Conservation (phyloP, 2,329 filamentous ascomycete genomes). For the Seiridium unicorne region DNA sequence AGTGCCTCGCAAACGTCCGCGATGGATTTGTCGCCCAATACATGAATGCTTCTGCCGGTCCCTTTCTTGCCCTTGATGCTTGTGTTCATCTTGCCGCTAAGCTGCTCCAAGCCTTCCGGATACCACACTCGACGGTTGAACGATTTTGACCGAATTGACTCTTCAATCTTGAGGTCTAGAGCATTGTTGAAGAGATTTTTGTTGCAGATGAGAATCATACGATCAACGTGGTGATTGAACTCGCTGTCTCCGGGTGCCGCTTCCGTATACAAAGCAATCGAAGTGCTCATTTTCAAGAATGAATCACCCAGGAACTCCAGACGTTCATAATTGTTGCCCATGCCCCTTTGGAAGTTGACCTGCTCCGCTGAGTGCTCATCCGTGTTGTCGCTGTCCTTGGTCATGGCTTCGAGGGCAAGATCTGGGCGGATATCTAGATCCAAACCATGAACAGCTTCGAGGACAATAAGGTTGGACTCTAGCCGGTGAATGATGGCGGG, state of each 20-base stretch:
- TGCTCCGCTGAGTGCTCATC: slow-evolving; percentile 68
- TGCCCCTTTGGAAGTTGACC: slow-evolving; percentile 75
- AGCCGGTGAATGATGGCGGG: slow-evolving; percentile 83
- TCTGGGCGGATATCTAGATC: slow-evolving; percentile 62
- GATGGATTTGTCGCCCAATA: slow-evolving; percentile 81
- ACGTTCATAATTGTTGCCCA: slow-evolving; percentile 93
- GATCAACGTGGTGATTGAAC: slow-evolving; percentile 82
- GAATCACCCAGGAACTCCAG: slow-evolving; percentile 92
- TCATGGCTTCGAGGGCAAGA: slow-evolving; percentile 83
- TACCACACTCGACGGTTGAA: slow-evolving; percentile 90
- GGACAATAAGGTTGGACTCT: slow-evolving; percentile 76
- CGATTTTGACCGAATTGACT: slow-evolving; percentile 78
- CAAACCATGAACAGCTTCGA: slow-evolving; percentile 70
- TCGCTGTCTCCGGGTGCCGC: slow-evolving; percentile 73
- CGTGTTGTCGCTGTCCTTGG: slow-evolving; percentile 86
- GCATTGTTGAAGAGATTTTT: slow-evolving; percentile 82
- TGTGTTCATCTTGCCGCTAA: slow-evolving; percentile 67
- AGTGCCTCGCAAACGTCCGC: slow-evolving; percentile 94
- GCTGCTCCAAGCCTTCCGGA: slow-evolving; percentile 71
- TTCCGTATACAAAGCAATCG: slow-evolving; percentile 78
- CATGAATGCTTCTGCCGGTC: slow-evolving; percentile 53
- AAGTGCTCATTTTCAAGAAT: slow-evolving; percentile 94
- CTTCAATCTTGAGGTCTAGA: slow-evolving; percentile 60
- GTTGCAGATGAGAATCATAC: slow-evolving; percentile 92
- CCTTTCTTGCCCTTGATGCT: slow-evolving; percentile 62